A percentile compares a stretch with the other conserved stretches of the same genome.
These are phyloP conservation scores for Colletotrichum orbiculare DNA, from an alignment of 2,329 filamentous ascomycete species.

Conservation along the genomic window DNA sequence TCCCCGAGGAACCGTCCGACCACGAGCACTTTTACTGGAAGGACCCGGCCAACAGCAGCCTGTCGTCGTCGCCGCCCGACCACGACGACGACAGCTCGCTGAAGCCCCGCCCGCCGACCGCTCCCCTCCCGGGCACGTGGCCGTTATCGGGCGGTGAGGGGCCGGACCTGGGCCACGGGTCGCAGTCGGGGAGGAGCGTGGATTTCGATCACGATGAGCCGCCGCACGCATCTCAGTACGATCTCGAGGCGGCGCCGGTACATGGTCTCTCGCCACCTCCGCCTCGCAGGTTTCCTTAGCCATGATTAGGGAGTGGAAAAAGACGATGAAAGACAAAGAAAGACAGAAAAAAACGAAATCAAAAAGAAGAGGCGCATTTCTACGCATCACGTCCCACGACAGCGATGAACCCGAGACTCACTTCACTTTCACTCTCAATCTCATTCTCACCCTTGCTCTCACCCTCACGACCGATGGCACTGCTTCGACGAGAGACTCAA, in stretches of 20 bases:
- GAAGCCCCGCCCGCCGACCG: slow-evolving; percentile 31
- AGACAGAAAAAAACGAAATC: not conserved
- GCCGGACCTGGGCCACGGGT: slow-evolving; percentile 12
- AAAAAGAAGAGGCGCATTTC: not conserved
- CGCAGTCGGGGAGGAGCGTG: slow-evolving; percentile 19
- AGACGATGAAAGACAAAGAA: not conserved
- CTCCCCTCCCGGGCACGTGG: slow-evolving; percentile 28
- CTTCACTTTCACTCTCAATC: too few relatives aligned
- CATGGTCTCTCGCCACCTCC: slow-evolving; percentile 32
- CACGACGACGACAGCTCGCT: slow-evolving; percentile 16
- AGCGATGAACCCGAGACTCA: not conserved
- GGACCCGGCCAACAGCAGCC: slow-evolving; percentile 1
- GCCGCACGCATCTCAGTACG: slow-evolving; percentile 1
- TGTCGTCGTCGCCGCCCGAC: slow-evolving; percentile 2
- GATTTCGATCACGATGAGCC: slow-evolving; percentile 20
- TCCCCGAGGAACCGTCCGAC: slow-evolving; percentile 30
- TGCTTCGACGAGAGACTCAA: slow-evolving; percentile 11
- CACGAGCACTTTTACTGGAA: slow-evolving; percentile 11
- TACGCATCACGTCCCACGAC: not conserved
- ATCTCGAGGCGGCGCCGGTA: slow-evolving; percentile 11
- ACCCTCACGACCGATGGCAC: slow-evolving; percentile 2
- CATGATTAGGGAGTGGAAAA: not conserved
- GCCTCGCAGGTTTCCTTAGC: slow-evolving; percentile 29
- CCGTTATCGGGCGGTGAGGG: slow-evolving; percentile 25
- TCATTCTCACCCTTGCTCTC: too few relatives aligned